These are phyloP conservation scores for Dictyophora rubrovolvata DNA, from an alignment of 768 basidiomycete genomes.

Conservation along the genomic window DNA sequence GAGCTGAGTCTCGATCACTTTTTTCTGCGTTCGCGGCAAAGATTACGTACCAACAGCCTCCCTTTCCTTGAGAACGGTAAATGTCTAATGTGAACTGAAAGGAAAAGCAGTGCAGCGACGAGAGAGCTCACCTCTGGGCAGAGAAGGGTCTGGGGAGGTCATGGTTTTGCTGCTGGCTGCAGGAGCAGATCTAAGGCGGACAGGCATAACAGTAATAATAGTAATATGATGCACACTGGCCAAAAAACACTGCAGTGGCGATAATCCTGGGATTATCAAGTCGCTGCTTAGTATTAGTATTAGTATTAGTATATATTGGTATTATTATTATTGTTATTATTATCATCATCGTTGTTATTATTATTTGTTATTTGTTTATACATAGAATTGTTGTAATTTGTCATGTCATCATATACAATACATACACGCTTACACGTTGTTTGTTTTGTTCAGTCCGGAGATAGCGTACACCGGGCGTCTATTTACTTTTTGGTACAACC, in stretches of 20 bases:
- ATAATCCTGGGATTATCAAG: background rate
- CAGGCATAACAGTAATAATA: background rate
- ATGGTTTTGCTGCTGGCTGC: background rate
- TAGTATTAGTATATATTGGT: too few relatives aligned
- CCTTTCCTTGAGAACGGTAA: slow-evolving; percentile 50
- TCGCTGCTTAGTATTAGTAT: too few relatives aligned
- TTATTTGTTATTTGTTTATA: too few relatives aligned
- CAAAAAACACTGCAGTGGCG: background rate
- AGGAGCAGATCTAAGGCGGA: background rate
- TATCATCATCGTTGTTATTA: too few relatives aligned
- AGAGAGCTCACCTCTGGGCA: background rate
- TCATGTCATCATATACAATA: too few relatives aligned
- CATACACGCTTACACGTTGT: too few relatives aligned
- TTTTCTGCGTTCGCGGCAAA: slow-evolving; percentile 5
- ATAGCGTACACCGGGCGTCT: background rate
- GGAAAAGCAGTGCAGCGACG: background rate
- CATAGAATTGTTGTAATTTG: too few relatives aligned
- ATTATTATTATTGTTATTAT: too few relatives aligned
- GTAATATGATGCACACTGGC: too few relatives aligned
- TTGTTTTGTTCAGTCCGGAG: background rate
- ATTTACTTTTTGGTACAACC: background rate
- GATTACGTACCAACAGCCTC: slow-evolving; percentile 65
- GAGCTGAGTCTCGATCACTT: background rate
- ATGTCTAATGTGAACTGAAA: slow-evolving; percentile 28
- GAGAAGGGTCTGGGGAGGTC: background rate